Evolutionary conservation across 2,329 filamentous ascomycete genomes (phyloP), one percentile per base, ranked within the genome.

Genomic region (Xylaria sp.): DNA sequence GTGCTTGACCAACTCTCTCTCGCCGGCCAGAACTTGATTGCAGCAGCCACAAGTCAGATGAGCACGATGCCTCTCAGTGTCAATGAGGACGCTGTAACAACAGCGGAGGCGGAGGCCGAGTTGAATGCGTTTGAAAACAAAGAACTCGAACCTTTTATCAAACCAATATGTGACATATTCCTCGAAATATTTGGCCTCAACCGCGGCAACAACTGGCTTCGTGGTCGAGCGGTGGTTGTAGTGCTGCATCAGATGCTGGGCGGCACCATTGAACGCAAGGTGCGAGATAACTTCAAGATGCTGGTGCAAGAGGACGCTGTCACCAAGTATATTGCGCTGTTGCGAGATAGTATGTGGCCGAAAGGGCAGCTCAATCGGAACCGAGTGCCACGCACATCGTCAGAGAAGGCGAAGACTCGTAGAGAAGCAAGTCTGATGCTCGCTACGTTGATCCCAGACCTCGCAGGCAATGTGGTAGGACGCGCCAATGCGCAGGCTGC

Each of bases 91-190:
- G 79, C 79, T 6, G 74, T 83, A 65, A 82, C 81, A 7, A 84
- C 88, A 2, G 88, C 90, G 2, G 96, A 98, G 82, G 96, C 94
- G 0, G 94, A 98, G 80, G 95, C 95, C 0, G 96, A 98, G 80
- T 84, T 99, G 58, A 93, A 94, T 66, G 95, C 95, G 0, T 98
- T 97, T 76, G 95, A 98, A 80, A 91, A 93, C 77, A 91, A 90
- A 75, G 93, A 97, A 74, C 85, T 94, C 2, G 94, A 97, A 77
- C 96, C 96, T 0, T 98, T 99, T 76, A 96, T 99, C 75, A 99
- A 97, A 79, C 97, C 96, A 4, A 97, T 99, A 70, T 97, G 94
- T 80, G 96, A 99, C 79, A 90, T 99, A 68, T 99, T 99, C 81
- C 87, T 99, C 17, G 96, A 99, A 78, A 89, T 94, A 0, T 99